These are phyloP conservation scores for Fusarium sp. DNA, from an alignment of 2,329 filamentous ascomycete genomes.

Conservation along the genomic window DNA sequence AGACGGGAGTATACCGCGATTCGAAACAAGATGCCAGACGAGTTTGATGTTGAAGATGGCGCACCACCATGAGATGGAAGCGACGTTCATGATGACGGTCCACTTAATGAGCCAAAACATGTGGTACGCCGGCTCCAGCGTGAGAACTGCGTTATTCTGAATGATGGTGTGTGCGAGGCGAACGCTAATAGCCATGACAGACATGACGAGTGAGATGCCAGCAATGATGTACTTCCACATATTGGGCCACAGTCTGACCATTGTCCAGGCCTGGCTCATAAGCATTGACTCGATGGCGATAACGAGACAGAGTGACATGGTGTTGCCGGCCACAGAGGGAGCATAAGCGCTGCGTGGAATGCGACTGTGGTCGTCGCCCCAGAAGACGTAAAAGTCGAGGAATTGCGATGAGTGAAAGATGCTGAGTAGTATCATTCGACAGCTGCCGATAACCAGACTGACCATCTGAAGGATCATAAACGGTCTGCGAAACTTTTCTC, in stretches of 20 bases:
- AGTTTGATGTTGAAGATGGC: constrained; percentile 67
- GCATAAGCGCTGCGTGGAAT: constrained; percentile 57
- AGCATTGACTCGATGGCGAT: constrained; percentile 62
- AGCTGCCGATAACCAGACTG: constrained; percentile 70
- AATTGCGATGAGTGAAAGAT: constrained; percentile 72
- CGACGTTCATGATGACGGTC: constrained; percentile 55
- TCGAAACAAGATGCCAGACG: constrained; percentile 60
- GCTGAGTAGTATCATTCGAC: constrained; percentile 68
- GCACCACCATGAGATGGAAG: constrained; percentile 66
- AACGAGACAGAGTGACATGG: constrained; percentile 59
- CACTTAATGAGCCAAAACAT: constrained; percentile 56
- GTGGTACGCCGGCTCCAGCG: constrained; percentile 35
- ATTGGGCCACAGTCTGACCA: constrained; percentile 62
- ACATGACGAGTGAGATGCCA: constrained; percentile 53
- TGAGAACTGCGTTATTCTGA: constrained; percentile 52
- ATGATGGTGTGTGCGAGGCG: constrained; percentile 53
- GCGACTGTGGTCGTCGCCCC: constrained; percentile 65
- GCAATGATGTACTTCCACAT: constrained; percentile 50
- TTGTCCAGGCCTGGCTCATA: constrained; percentile 64
- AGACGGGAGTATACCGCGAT: constrained; percentile 61
- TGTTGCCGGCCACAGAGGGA: constrained; percentile 56
- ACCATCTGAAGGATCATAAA: constrained; percentile 75
- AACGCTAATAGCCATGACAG: constrained; percentile 50
- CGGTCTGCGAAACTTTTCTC: constrained; percentile 71
- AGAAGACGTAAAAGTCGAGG: constrained; percentile 70